Percentiles rank a stretch among this genome's conserved stretches.
Conservation (phyloP, 495 filamentous ascomycete species). For the Tuber aestivum region DNA sequence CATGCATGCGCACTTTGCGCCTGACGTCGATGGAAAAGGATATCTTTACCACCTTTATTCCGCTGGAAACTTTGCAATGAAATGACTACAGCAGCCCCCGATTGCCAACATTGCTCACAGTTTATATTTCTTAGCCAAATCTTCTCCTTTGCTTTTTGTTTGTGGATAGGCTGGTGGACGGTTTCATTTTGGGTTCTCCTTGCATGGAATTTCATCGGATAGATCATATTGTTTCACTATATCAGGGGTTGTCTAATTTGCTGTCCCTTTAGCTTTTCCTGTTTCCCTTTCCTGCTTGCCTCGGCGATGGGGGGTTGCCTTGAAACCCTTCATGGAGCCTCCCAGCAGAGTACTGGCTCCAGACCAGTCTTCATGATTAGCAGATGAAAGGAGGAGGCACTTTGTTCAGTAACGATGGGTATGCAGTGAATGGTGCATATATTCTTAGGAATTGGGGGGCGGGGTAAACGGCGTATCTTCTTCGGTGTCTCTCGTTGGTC, state of each 20-base stretch:
- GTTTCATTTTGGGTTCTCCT: conserved; percentile 4
- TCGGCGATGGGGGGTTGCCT: not conserved
- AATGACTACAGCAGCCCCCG: not conserved
- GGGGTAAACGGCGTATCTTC: conserved; percentile 3
- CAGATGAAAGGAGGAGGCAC: not conserved
- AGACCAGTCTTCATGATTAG: not conserved
- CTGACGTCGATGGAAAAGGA: not conserved
- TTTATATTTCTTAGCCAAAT: conserved; percentile 5
- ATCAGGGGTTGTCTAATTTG: conserved; percentile 5
- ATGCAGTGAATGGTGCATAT: conserved; percentile 1
- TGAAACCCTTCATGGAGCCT: not conserved
- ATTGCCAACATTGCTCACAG: not conserved
- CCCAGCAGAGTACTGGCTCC: not conserved
- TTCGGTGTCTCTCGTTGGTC: conserved; percentile 6
- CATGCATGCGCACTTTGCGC: not conserved
- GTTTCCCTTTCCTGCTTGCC: not conserved
- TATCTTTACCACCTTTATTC: not conserved
- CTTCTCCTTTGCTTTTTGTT: not conserved
- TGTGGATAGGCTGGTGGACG: not conserved
- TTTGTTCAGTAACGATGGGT: conserved; percentile 2
- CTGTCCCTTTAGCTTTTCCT: not conserved
- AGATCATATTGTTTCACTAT: conserved; percentile 6
- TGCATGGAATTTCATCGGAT: conserved; percentile 6
- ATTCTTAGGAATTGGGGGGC: not conserved
- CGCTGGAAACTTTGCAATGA: not conserved